A percentile compares a stretch with the other conserved stretches of the same genome.
These are phyloP conservation scores for Capsicum baccatum DNA, from an alignment of 257 asterid species.

Conservation along the genomic window DNA sequence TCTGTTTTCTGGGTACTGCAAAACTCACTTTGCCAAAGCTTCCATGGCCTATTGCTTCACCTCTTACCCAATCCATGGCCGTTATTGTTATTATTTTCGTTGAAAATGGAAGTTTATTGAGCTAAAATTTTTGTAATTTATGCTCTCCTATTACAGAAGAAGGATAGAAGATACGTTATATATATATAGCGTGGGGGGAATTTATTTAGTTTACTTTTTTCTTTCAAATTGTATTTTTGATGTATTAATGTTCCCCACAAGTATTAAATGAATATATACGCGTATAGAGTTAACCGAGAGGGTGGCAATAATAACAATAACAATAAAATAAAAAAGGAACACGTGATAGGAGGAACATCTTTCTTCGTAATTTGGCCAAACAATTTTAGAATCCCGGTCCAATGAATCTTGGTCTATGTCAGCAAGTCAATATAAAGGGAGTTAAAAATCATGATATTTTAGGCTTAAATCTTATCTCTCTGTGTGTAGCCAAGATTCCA, in stretches of 20 bases:
- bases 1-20: conserved; percentile 48
- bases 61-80: conserved; percentile 85
- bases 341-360: conserved; percentile 63
- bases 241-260: conserved; percentile 35
- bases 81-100: background rate
- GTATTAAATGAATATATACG: conserved; percentile 38
- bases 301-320: background rate
- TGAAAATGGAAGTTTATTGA: background rate
- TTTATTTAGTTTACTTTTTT: background rate
- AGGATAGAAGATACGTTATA: background rate
- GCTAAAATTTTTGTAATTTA: background rate
- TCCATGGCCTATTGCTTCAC: conserved; percentile 71
- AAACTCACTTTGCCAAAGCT: conserved; percentile 76
- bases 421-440: background rate
- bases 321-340: conserved; percentile 48
- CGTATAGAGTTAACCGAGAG: background rate
- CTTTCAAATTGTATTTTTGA: background rate
- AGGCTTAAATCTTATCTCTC: background rate
- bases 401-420: background rate
- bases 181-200: conserved; percentile 42
- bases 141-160: background rate
- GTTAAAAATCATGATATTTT: background rate
- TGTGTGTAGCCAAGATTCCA: background rate
- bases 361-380: conserved; percentile 36
- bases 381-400: background rate